Conservation (phyloP, 176 grass and related monocot species). For the Musa acuminata region DNA sequence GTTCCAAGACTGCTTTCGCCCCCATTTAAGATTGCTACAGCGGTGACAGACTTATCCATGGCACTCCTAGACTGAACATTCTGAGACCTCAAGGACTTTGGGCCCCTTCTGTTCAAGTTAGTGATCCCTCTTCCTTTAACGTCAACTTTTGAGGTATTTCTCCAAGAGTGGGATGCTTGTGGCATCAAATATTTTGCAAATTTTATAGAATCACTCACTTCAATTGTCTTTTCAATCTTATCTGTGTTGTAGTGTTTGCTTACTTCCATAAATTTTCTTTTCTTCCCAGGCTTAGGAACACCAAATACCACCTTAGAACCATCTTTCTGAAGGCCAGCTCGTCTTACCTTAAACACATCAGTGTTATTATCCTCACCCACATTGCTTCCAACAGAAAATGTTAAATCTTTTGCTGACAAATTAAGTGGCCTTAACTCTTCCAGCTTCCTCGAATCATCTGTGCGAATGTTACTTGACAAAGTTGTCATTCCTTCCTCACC, state of each 20-base stretch:
- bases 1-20: constrained; percentile 29
- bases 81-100: constrained; percentile 46
- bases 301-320: constrained; percentile 81
- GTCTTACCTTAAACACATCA: constrained; percentile 32
- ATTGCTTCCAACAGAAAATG: constrained; percentile 62
- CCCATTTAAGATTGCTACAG: constrained; percentile 13
- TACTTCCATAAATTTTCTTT: constrained; percentile 94
- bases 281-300: constrained; percentile 91
- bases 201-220: constrained; percentile 39
- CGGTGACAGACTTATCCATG: constrained; percentile 17
- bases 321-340: constrained; percentile 70
- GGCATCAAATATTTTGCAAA: constrained; percentile 39
- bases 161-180: constrained; percentile 32
- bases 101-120: constrained; percentile 36
- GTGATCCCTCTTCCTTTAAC: constrained; percentile 40
- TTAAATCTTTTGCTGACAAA: constrained; percentile 47
- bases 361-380: constrained; percentile 36
- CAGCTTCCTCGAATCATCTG: constrained; percentile 24
- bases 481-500: constrained; percentile 13
- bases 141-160: constrained; percentile 36
- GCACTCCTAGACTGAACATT: constrained; percentile 17
- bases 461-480: constrained; percentile 17
- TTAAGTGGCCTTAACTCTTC: constrained; percentile 31
- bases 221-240: constrained; percentile 40
- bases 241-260: constrained; percentile 77